These are phyloP conservation scores for Sporisorium graminicola DNA, from an alignment of 1,284 basidiomycete species.

Conservation along the genomic window DNA sequence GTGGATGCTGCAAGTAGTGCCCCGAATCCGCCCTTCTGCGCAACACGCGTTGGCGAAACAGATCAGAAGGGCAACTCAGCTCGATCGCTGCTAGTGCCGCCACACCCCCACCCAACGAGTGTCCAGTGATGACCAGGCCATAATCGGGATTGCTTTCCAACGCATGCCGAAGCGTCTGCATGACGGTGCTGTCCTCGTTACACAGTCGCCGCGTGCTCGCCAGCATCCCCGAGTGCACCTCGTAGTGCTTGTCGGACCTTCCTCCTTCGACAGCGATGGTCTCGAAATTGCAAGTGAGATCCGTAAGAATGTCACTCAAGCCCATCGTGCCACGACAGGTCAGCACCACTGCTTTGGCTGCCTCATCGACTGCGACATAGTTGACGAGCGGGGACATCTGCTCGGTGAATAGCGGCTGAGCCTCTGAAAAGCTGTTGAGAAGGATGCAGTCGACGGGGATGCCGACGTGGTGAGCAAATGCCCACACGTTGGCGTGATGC, in stretches of 20 bases:
- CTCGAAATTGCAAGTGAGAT: slow-evolving; percentile 73
- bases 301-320: slow-evolving; percentile 73
- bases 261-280: slow-evolving; percentile 71
- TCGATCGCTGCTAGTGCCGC: slow-evolving; percentile 70
- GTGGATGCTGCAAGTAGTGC: slow-evolving; percentile 62
- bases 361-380: slow-evolving; percentile 73
- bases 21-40: slow-evolving; percentile 15
- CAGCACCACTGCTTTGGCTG: slow-evolving; percentile 71
- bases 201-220: slow-evolving; percentile 71
- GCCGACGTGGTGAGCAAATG: slow-evolving; percentile 71
- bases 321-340: slow-evolving; percentile 73
- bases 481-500: slow-evolving; percentile 72
- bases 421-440: slow-evolving; percentile 72
- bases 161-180: slow-evolving; percentile 71
- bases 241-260: slow-evolving; percentile 70
- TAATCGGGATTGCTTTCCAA: slow-evolving; percentile 71
- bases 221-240: slow-evolving; percentile 73
- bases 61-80: slow-evolving; percentile 64
- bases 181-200: slow-evolving; percentile 70
- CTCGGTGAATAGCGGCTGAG: slow-evolving; percentile 46
- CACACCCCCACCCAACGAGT: slow-evolving; percentile 73
- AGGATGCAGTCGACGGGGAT: slow-evolving; percentile 72
- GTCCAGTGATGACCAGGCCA: slow-evolving; percentile 72
- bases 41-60: slow-evolving; percentile 62
- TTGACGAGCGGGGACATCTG: slow-evolving; percentile 72